Evolutionary conservation across 108 stramenopile genomes (phyloP), one percentile per base, ranked within the genome.

Genomic region (Aurantiochytrium sp.): DNA sequence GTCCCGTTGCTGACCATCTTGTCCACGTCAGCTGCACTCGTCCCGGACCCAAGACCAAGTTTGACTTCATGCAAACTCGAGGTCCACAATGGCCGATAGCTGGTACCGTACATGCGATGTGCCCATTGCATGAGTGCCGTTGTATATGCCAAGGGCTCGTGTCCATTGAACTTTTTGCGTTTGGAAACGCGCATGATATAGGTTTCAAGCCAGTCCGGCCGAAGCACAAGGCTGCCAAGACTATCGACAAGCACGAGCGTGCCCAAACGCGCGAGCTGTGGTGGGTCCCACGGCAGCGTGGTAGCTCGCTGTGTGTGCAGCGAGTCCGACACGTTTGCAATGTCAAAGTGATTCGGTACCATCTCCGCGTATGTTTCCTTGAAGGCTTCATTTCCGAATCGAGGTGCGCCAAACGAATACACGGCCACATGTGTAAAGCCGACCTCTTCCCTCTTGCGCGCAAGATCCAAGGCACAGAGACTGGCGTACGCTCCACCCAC

Each of bases 11-110:
- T 28, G 42, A 69, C 64, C 64, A 69, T 69, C 4, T 42, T 69
- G 25, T 28, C 64, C 8, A 69, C 64, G 10, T 69, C 18, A 16
- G 64, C 64, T 8, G 64, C 64, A 18, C 64, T 69, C 35, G 64
- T 69, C 10, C 64, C 42, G 3, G 42, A 28, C 25, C 64, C 42
- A 12, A 83, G 45, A 10, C 49, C 51, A 23, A 83, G 51, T 53
- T 83, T 83, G 76, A 83, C 51, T 23, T 83, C 76, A 23, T 83
- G 76, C 6, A 83, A 4, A 45, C 49, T 53, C 45, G 76, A 83
- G 51, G 49, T 83, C 76, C 76, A 83, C 28, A 83, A 45, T 23
- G 76, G 76, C n/a, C 76, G 76, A 23, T 83, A 83, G 49, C 49
- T 18, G 16, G 76, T 14, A 6, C 76, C 76, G 51, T 83, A 53